Base-by-base conservation (phyloP, 2,329 filamentous ascomycete genomes). In the Chrysoporthe deuterocubensis region DNA sequence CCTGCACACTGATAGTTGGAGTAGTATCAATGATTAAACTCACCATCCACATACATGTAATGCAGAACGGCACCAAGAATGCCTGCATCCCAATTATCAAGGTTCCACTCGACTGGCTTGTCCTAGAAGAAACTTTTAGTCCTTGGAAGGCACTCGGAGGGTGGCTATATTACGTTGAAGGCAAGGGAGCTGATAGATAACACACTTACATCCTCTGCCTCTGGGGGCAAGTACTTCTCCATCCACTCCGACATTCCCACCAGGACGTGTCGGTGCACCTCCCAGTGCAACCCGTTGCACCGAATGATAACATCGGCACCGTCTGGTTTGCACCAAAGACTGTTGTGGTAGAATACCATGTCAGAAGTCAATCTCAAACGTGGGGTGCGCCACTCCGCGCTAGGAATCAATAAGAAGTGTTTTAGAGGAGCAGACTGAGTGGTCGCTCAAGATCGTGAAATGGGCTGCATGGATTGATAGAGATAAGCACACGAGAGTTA, bases 21-120 rank as follows among this genome's bases (percentile, higher is more conserved):
- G 0, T n/a, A 11, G 3, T 9, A 14, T 40, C 16, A 37, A 42
- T n/a, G n/a, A 3, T 26, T 2, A 43, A 61, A 40, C 72, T 60
- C 65, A 75, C 74, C 56, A 3, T 71, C 65, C 21, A 58, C 46
- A 68, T 78, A 78, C 72, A 78, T 74, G 69, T 73, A 78, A 5
- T 67, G 65, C 3, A 78, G 61, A 0, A 72, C 72, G 21, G 64
- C 66, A 34, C 66, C 67, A 4, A 77, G 67, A 58, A 72, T 68
- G 11, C 64, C 65, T 0, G 64, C 44, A 26, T 71, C 52, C 61
- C 75, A 74, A 14, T 37, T 26, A 42, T 65, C n/a, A 8, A 72
- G 70, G 9, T 67, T 11, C 67, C 64, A 69, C 43, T 44, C 18
- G 0, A 64, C 62, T 3, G 62, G 48, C 1, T 37, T 48, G 9